Base-by-base conservation (phyloP, 305 asterid genomes). In the Euphrasia arctica region DNA sequence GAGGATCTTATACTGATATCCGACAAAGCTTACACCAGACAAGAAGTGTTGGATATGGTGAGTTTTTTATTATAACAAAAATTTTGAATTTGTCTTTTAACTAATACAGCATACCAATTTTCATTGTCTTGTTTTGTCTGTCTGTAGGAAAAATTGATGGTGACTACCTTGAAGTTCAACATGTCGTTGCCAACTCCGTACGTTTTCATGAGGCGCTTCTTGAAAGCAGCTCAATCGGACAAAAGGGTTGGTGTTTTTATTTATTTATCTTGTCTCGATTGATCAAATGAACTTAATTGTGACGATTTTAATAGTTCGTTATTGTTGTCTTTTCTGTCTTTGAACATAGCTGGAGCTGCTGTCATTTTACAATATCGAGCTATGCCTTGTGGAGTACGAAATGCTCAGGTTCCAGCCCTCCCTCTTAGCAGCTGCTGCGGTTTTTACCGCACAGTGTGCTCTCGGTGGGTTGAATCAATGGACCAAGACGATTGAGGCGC, bases 101-200 rank as follows among this genome's bases (percentile, higher is more conserved):
- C 2, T 25, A 25, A 25, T 25, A 25, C 27, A 25, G 27, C 27
- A 25, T 0, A 25, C 27, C 2, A 25, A 25, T 25, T 50, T 50
- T 50, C 11, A 27, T 50, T 50, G 9, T 1, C 7, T 25, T 10
- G 1, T 7, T 13, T 22, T 51, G 27, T 8, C 2, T 25, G 39
- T 42, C 34, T 70, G 62, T 79, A 92, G 98, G 98, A 93, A 82
- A 93, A 88, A 64, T 22, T 82, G 73, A 85, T 90, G 80, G 60
- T 86, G 65, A 93, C 86, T 31, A 66, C 82, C 22, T 78, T 93
- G 42, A 86, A 86, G 64, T 93, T 90, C 70, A 90, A 93, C 64
- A 64, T 90, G 50, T 88, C 96, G 0, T 69, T 83, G 65, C 99
- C 96, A 9, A 93, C 99, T 32, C 88, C 95, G 0, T 90, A 90